A percentile compares a stretch with the other conserved stretches of the same genome.
These are phyloP conservation scores for Cutaneotrichosporon spelunceum DNA, from an alignment of 1,284 basidiomycete species.

Conservation along the genomic window DNA sequence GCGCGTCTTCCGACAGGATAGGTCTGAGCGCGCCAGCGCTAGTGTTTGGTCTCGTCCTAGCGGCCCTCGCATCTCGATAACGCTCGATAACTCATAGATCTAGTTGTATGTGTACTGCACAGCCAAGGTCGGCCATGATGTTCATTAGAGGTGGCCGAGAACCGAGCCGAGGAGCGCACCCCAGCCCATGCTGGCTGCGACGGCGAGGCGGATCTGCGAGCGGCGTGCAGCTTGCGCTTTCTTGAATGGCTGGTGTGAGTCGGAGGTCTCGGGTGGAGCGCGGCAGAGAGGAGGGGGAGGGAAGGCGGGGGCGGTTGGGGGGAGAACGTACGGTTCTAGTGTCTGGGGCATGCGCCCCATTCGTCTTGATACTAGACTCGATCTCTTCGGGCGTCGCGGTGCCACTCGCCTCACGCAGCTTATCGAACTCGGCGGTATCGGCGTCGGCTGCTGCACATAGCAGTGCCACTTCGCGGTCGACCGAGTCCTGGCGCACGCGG, in stretches of 20 bases:
- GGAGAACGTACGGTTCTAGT: not conserved
- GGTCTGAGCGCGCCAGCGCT: not conserved
- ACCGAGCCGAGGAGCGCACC: constrained; percentile 16
- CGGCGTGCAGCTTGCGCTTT: not conserved
- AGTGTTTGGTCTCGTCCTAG: not conserved
- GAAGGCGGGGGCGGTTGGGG: not conserved
- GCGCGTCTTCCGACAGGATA: not conserved
- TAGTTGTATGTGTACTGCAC: not conserved
- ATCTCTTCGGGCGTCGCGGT: not conserved
- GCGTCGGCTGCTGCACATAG: not conserved
- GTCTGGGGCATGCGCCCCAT: not conserved
- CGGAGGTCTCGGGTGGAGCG: no score
- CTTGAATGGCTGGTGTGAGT: not conserved
- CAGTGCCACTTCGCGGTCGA: not conserved
- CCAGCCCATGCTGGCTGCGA: not conserved
- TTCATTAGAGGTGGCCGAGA: not conserved
- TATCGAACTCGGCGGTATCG: not conserved
- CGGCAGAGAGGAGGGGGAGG: no score
- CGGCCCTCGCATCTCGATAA: not conserved
- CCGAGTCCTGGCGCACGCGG: not conserved
- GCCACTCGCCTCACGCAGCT: not conserved
- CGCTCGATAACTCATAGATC: no score
- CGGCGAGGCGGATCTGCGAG: not conserved
- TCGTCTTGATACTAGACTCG: not conserved
- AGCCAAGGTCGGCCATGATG: not conserved